Evolutionary conservation across 768 basidiomycete genomes (phyloP).

Genomic region (Collybiopsis luxurians): DNA sequence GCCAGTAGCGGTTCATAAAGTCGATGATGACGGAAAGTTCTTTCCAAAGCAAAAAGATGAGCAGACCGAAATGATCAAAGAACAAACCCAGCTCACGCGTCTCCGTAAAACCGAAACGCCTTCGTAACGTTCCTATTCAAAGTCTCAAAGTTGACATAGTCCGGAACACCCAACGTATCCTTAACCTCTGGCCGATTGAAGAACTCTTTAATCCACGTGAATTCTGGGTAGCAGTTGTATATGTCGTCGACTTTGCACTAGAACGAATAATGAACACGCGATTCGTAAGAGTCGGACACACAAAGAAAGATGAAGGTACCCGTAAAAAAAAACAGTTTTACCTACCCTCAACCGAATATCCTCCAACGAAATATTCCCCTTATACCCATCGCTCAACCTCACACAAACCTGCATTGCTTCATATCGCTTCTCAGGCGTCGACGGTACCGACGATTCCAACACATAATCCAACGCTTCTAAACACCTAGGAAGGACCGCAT

Average conservation of each 20-base stretch:
- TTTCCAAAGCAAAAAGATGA: not conserved
- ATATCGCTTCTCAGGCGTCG: not conserved
- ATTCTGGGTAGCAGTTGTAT: conserved; percentile 16
- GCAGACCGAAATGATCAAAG: not conserved
- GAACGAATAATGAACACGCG: not conserved
- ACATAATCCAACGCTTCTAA: conserved; percentile 20
- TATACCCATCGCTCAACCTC: not conserved
- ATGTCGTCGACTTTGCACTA: conserved; percentile 9
- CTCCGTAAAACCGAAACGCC: conserved; percentile 16
- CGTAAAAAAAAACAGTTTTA: not conserved
- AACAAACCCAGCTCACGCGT: conserved; percentile 17
- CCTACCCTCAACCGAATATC: not conserved
- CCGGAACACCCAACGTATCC: conserved; percentile 15
- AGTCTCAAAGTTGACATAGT: conserved; percentile 14
- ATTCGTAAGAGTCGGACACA: too few species aligned
- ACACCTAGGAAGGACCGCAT: conserved; percentile 21
- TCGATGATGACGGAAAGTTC: conserved; percentile 16
- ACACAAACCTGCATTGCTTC: not conserved
- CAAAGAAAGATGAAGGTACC: too few species aligned
- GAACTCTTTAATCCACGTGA: conserved; percentile 17
- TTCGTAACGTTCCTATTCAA: conserved; percentile 8
- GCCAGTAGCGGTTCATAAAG: conserved; percentile 23
- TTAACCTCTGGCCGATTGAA: conserved; percentile 14
- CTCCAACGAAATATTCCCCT: not conserved
- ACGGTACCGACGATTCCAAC: conserved; percentile 10